phyloP scores from a whole-genome alignment of 2,329 filamentous ascomycete genomes.

The Phyllosticta capitalensis region DNA sequence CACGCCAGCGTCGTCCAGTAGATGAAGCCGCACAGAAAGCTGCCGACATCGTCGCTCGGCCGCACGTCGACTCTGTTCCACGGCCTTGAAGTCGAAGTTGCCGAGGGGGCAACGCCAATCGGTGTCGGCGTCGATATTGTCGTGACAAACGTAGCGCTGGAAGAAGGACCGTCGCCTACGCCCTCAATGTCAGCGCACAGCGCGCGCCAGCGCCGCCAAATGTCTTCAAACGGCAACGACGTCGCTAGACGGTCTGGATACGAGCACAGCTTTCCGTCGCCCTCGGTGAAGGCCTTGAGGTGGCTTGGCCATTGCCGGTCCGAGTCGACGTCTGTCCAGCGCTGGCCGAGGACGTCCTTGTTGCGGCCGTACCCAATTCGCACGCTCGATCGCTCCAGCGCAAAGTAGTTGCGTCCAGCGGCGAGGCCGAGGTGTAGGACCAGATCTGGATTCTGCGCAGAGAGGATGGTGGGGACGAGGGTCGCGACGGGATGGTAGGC shows the following conservation, averaged over 20 bases:
- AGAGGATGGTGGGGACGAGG: conserved; percentile 55
- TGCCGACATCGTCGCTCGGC: conserved; percentile 32
- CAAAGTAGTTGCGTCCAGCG: conserved; percentile 53
- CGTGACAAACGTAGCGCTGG: not conserved
- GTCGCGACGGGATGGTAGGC: conserved; percentile 58
- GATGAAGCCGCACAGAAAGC: conserved; percentile 37
- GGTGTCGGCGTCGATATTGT: not conserved
- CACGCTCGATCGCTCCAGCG: conserved; percentile 60
- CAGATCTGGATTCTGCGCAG: conserved; percentile 43
- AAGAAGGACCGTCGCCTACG: not conserved
- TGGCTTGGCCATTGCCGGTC: conserved; percentile 22
- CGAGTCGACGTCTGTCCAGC: conserved; percentile 19
- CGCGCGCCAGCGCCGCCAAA: conserved; percentile 13
- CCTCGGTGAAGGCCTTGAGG: not conserved
- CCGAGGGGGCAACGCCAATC: not conserved
- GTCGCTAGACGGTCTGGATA: conserved; percentile 18
- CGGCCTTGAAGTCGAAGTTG: not conserved
- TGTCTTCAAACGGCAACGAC: conserved; percentile 17
- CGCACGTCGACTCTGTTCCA: conserved; percentile 21
- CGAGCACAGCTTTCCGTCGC: not conserved
- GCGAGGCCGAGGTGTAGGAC: conserved; percentile 77
- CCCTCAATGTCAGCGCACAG: conserved; percentile 1
- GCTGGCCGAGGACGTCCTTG: conserved; percentile 55
- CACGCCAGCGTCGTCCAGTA: conserved; percentile 32
- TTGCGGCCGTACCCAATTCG: conserved; percentile 59